Evolutionary conservation across 495 filamentous ascomycete species (phyloP), one percentile per base, ranked within the genome.

Genomic region (Lasiosphaeria miniovina): DNA sequence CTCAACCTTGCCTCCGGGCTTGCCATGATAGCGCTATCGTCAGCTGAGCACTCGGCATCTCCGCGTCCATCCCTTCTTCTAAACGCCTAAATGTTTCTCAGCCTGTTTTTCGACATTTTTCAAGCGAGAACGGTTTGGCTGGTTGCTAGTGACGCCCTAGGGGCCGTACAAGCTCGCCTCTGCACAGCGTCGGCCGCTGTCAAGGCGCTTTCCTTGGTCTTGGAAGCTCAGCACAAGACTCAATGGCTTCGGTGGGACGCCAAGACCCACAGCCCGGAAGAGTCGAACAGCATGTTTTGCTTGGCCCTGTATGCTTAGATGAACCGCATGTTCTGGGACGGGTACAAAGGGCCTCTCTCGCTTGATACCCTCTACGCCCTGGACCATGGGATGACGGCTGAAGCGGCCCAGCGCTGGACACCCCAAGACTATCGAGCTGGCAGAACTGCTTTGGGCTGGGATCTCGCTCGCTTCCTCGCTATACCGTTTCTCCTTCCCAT

Each of bases 61-160:
- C 50, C 68, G 36, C 74, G 76, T 52, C 84, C 86, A 0, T 88
- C 87, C 0, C 70, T 78, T 40, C 60, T 88, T 10, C 71, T 89
- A 38, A 79, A 82, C 52, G 52, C 75, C 14, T 90, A 86, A 65
- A 72, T 90, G 0, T 71, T 84, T 48, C 62, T 83, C 55, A 80
- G 81, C 0, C 48, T 84, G 14, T 61, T 87, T 12, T 80, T 88
- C 41, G 84, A 87, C 65, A 64, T 73, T 38, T 77, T 78, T 3
- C 78, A 74, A 48, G 67, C 74, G 32, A 71, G 86, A 46, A 88
- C 82, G 3, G 66, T 83, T 36, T 88, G 80, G 77, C 72, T 86
- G 8, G 66, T 74, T 17, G 68, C 67, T 3, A 36, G 60, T 52
- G 68, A 69, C 32, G 49, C 46, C 41, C 41, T 50, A 24, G 61